Percentiles rank a stretch among this genome's conserved stretches.
Evolutionary conservation across 2,329 filamentous ascomycete species (phyloP).

Genomic region (Paecilomyces fulvus): DNA sequence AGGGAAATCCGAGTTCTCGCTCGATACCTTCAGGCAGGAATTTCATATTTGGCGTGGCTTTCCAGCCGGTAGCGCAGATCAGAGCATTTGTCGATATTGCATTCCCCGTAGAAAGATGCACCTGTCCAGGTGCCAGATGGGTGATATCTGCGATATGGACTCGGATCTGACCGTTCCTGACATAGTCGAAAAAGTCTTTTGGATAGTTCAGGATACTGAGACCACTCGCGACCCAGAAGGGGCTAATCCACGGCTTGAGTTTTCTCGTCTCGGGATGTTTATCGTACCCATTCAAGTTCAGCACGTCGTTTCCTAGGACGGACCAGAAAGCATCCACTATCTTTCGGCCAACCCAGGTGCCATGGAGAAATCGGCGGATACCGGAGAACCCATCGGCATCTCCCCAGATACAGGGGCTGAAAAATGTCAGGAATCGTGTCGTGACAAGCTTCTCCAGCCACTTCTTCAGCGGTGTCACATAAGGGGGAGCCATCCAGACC

Average conservation of each 20-base stretch:
- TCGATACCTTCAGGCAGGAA: conserved; percentile 28
- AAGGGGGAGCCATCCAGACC: conserved; percentile 36
- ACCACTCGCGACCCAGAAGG: conserved; percentile 48
- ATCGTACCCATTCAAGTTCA: conserved; percentile 40
- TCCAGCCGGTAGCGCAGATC: conserved; percentile 52
- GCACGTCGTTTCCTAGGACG: conserved; percentile 41
- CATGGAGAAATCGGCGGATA: conserved; percentile 42
- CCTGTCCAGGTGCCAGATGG: conserved; percentile 34
- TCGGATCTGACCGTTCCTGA: conserved; percentile 45
- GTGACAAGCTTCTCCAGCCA: conserved; percentile 61
- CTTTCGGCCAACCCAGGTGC: conserved; percentile 43
- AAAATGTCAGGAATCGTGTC: conserved; percentile 62
- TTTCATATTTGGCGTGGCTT: conserved; percentile 38
- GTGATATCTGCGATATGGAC: conserved; percentile 50
- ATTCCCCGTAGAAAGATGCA: conserved; percentile 43
- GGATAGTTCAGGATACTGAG: conserved; percentile 56
- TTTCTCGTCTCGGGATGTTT: conserved; percentile 37
- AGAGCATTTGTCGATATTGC: conserved; percentile 42
- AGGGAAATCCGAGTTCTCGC: conserved; percentile 3
- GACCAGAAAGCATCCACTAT: conserved; percentile 47
- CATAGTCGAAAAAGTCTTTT: conserved; percentile 48
- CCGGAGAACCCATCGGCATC: conserved; percentile 48
- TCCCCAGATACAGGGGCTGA: conserved; percentile 68
- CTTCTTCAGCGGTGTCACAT: conserved; percentile 59
- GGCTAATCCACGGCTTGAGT: conserved; percentile 37